Percentiles rank a stretch among this genome's conserved stretches.
Conservation (phyloP, 257 asterid genomes). For the Przewalskia tangutica region DNA sequence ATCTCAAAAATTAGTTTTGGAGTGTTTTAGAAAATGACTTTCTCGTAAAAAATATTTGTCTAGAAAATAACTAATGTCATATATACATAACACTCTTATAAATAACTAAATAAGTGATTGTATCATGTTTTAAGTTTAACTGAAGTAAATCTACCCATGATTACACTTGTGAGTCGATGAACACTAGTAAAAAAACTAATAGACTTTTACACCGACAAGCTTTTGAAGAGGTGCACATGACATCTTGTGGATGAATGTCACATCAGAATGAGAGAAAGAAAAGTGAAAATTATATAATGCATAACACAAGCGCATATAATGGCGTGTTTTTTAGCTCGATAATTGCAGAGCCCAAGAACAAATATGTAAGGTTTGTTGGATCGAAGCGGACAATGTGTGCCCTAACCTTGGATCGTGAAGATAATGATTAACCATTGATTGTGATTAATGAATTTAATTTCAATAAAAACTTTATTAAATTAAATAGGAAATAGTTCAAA, state of each 20-base stretch:
- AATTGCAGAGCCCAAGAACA: too few species aligned
- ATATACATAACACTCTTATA: not conserved
- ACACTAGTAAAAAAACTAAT: not conserved
- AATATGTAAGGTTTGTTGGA: too few species aligned
- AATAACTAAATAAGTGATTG: not conserved
- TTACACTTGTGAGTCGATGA: not conserved
- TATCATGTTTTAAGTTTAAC: not conserved
- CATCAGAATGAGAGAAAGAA: too few species aligned
- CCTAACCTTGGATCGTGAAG: not conserved
- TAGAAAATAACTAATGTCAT: not conserved
- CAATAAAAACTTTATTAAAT: not conserved
- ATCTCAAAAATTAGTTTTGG: not conserved
- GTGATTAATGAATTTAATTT: not conserved
- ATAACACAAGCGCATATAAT: too few species aligned
- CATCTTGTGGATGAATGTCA: too few species aligned
- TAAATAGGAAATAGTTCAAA: not conserved
- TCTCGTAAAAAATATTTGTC: not conserved
- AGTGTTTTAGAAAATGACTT: not conserved
- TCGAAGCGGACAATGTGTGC: too few species aligned
- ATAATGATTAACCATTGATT: not conserved
- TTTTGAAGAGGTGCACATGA: too few species aligned
- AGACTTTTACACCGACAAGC: not conserved
- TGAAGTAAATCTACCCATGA: not conserved
- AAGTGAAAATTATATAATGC: not conserved
- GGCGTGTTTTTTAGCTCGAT: too few species aligned